Percentiles rank a stretch among this genome's conserved stretches.
Conservation (phyloP, 768 basidiomycete genomes). For the Russula olivacea region DNA sequence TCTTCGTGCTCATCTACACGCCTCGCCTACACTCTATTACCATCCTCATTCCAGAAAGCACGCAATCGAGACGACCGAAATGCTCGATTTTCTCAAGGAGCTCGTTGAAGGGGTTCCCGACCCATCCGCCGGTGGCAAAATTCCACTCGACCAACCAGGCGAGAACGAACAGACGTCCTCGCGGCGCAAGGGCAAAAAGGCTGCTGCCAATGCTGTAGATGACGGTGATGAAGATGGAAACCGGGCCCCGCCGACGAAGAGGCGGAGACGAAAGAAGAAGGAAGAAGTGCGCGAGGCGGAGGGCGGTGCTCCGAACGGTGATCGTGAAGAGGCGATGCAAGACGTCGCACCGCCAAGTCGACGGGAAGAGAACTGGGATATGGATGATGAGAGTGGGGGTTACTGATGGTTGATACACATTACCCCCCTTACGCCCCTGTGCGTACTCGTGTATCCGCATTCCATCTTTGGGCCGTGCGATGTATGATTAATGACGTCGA, state of each 20-base stretch:
- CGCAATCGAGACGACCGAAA: conserved; percentile 79
- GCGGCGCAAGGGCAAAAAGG: conserved; percentile 54
- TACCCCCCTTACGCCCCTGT: not conserved
- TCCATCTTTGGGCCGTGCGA: conserved; percentile 1
- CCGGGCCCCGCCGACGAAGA: conserved; percentile 36
- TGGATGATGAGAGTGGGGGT: conserved; percentile 30
- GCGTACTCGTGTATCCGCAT: not conserved
- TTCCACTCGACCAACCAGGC: conserved; percentile 60
- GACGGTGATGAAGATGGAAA: conserved; percentile 34
- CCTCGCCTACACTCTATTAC: not conserved
- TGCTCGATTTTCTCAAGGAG: conserved; percentile 92
- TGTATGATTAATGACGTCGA: conserved; percentile 7
- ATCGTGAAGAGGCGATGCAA: conserved; percentile 35
- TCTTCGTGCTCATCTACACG: not conserved
- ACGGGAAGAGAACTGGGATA: conserved; percentile 39
- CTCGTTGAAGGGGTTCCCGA: conserved; percentile 83
- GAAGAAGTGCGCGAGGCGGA: conserved; percentile 35
- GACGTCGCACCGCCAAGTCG: conserved; percentile 16
- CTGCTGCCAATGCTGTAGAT: conserved; percentile 41
- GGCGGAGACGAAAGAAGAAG: conserved; percentile 48
- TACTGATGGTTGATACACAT: not conserved
- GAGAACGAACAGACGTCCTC: conserved; percentile 46
- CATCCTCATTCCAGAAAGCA: conserved; percentile 60
- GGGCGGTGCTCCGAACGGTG: conserved; percentile 32
- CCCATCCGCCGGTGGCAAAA: conserved; percentile 77